These are phyloP conservation scores for Aspergillus nidulans DNA, from an alignment of 495 filamentous ascomycete species.

Conservation along the genomic window DNA sequence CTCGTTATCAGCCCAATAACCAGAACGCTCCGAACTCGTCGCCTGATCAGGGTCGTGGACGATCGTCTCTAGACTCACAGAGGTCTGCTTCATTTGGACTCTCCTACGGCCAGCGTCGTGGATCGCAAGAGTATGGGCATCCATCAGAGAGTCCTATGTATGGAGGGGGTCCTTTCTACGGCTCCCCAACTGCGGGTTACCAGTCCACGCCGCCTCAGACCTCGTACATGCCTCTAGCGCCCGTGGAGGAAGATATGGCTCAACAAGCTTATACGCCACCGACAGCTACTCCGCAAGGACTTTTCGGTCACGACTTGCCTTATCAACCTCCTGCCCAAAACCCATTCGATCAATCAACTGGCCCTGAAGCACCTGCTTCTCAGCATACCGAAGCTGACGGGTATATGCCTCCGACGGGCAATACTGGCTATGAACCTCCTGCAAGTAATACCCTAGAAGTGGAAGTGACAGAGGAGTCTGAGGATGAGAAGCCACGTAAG, in stretches of 20 bases:
- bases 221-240: slow-evolving; percentile 45
- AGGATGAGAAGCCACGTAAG: slow-evolving; percentile 60
- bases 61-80: slow-evolving; percentile 46
- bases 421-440: slow-evolving; percentile 35
- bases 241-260: slow-evolving; percentile 39
- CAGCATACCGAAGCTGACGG: slow-evolving; percentile 12
- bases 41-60: slow-evolving; percentile 42
- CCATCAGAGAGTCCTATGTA: slow-evolving; percentile 34
- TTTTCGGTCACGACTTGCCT: slow-evolving; percentile 21
- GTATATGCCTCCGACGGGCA: slow-evolving; percentile 25
- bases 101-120: slow-evolving; percentile 32
- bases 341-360: slow-evolving; percentile 19
- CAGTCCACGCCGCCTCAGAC: slow-evolving; percentile 47
- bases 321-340: slow-evolving; percentile 21
- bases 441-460: slow-evolving; percentile 23
- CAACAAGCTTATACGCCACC: slow-evolving; percentile 26
- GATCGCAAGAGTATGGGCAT: slow-evolving; percentile 37
- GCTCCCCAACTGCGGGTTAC: slow-evolving; percentile 38
- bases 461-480: slow-evolving; percentile 33
- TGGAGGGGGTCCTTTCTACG: slow-evolving; percentile 26
- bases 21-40: slow-evolving; percentile 47
- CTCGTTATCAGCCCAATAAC: slow-evolving; percentile 60
- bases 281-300: slow-evolving; percentile 14
- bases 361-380: neutral
- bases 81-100: slow-evolving; percentile 32